Conservation (phyloP, 768 basidiomycete genomes). For the Mycena amicta region DNA sequence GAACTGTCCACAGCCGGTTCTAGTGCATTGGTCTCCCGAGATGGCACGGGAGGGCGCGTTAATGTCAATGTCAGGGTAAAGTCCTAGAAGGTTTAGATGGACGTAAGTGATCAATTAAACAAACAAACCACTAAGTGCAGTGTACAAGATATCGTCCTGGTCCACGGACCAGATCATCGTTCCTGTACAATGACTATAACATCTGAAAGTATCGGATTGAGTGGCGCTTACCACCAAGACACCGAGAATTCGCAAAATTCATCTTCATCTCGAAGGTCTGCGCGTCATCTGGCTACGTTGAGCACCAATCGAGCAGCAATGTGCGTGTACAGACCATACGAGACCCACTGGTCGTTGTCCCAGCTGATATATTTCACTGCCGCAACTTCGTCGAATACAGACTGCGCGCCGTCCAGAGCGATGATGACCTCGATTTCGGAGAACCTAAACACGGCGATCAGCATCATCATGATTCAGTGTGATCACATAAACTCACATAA, state of each 20-base stretch:
- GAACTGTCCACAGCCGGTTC: constrained; percentile 24
- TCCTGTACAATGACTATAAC: too few species aligned
- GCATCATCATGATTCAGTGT: not conserved
- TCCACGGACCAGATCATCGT: too few species aligned
- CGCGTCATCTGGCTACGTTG: too few species aligned
- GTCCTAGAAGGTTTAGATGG: too few species aligned
- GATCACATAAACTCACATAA: constrained; percentile 6
- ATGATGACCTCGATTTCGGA: constrained; percentile 3
- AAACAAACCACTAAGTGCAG: constrained; percentile 5
- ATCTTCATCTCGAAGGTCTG: constrained; percentile 1
- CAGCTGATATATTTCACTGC: constrained; percentile 4
- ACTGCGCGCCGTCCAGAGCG: not conserved
- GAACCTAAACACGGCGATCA: not conserved
- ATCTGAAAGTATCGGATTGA: too few species aligned
- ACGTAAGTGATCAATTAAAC: not conserved
- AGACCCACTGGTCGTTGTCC: not conserved
- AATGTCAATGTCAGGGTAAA: constrained; percentile 16
- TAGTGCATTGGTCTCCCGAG: constrained; percentile 15
- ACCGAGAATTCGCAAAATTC: not conserved
- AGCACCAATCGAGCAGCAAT: too few species aligned
- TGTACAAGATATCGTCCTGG: constrained; percentile 17
- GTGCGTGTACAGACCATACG: too few species aligned
- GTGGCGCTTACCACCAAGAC: too few species aligned
- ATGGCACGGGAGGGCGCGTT: constrained; percentile 22
- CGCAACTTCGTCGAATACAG: not conserved